Percentiles rank a stretch among this genome's conserved stretches.
phyloP scores from a whole-genome alignment of 2,329 filamentous ascomycete species.

The Phoma sp. region DNA sequence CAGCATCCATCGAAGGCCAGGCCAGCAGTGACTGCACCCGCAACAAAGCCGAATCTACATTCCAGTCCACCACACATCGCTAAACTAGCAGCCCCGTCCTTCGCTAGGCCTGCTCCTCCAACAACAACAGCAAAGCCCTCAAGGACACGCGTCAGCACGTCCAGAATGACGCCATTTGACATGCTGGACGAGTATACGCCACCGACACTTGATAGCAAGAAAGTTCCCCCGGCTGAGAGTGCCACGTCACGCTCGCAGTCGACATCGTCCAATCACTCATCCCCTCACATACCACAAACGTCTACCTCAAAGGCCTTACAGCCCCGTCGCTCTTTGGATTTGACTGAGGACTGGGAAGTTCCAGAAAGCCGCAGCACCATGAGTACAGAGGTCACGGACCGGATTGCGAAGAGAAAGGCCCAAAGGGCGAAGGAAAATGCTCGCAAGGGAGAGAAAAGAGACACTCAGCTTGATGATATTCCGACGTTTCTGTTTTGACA shows the following conservation, averaged over 20 bases:
- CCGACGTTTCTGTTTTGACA: conserved; percentile 53
- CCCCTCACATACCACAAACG: background rate
- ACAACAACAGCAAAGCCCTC: conserved; percentile 18
- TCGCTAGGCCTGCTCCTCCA: background rate
- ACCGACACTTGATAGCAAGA: background rate
- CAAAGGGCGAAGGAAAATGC: conserved; percentile 30
- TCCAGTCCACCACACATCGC: background rate
- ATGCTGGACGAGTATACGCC: conserved; percentile 32
- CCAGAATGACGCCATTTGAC: conserved; percentile 33
- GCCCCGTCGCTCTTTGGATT: conserved; percentile 6
- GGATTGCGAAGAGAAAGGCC: conserved; percentile 40
- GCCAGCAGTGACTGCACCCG: background rate
- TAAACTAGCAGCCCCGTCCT: background rate
- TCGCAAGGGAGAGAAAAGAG: conserved; percentile 26
- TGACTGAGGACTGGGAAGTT: conserved; percentile 16
- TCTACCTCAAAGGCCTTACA: background rate
- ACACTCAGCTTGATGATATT: conserved; percentile 46
- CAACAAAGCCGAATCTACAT: background rate
- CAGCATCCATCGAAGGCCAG: conserved; percentile 15
- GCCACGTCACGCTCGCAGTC: background rate
- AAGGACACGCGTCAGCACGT: conserved; percentile 15
- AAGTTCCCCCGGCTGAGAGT: background rate
- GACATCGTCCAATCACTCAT: conserved; percentile 4
- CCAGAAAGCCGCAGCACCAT: background rate
- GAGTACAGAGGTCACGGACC: conserved; percentile 32